Evolutionary conservation across 371 early-diverging fungal species (phyloP), one percentile per base, ranked within the genome.

Genomic region (Apophysomyces trapeziformis): DNA sequence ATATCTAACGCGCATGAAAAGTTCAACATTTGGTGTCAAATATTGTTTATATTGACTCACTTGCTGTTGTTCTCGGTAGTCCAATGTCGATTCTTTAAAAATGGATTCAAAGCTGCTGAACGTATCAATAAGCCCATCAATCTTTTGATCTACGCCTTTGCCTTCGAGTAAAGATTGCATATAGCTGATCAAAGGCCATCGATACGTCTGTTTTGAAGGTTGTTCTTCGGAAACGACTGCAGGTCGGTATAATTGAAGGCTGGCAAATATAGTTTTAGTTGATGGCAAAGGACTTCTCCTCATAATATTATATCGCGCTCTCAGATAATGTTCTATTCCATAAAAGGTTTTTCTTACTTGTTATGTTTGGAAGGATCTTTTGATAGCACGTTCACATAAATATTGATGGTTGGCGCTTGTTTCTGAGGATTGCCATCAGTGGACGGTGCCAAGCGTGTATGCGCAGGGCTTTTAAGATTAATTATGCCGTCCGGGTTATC

Each of bases 391-490:
- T 71, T 71, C 16, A 78, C 78, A 58, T 78, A 79, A 36, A 82
- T 70, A 62, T 82, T 82, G n/a, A 71, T 67, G 0, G 83, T 79
- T 2, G 79, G 83, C n/a, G 73, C 69, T 70, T 77, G 79, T 45
- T 82, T 82, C 50, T 76, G 77, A 35, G 65, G 68, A 14, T 41
- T 47, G 7, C 59, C 62, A 36, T 69, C 69, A 16, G 62, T 57
- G 12, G 62, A 12, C 35, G 35, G 36, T n/a, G 41, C 41, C 38
- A 59, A 13, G 54, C 62, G 60, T 63, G 64, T 60, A 61, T 63
- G 57, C 7, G 65, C 65, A 16, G 79, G 80, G 35, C 67, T 70
- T 35, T 71, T 74, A 2, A 80, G 43, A 2, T 21, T 46, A 11
- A 67, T 58, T 4, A 66, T 39, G 8, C 35, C 21, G n/a, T 61